A percentile compares a stretch with the other conserved stretches of the same genome.
Conservation (phyloP, 345 rosid species). For the Acer negundo region DNA sequence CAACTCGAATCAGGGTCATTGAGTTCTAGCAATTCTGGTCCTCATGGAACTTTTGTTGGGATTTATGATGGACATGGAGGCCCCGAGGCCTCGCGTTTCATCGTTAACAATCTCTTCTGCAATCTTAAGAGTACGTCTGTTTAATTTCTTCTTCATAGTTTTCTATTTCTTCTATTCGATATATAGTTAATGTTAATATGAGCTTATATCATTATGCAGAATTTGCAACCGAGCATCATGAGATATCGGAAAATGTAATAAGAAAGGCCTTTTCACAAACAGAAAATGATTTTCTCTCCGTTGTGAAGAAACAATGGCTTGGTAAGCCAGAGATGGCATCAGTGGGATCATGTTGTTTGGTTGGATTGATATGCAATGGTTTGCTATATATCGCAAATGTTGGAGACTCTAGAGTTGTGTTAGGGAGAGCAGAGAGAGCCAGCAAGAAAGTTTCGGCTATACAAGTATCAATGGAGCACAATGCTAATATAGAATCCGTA, state of each 20-base stretch:
- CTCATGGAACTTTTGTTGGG: slow-evolving; percentile 71
- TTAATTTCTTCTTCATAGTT: slow-evolving; percentile 25
- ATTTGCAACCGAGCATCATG: slow-evolving; percentile 49
- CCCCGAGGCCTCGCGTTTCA: slow-evolving; percentile 65
- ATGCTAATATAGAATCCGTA: slow-evolving; percentile 58
- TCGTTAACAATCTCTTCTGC: slow-evolving; percentile 55
- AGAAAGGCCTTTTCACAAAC: slow-evolving; percentile 61
- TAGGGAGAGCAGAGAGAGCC: slow-evolving; percentile 58
- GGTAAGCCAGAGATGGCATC: slow-evolving; percentile 69
- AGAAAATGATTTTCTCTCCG: slow-evolving; percentile 58
- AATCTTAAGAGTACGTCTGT: slow-evolving; percentile 60
- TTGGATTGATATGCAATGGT: slow-evolving; percentile 69
- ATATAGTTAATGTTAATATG: no score
- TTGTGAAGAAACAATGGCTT: slow-evolving; percentile 68
- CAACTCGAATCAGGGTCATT: slow-evolving; percentile 87
- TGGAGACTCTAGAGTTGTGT: slow-evolving; percentile 75
- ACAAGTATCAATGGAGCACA: slow-evolving; percentile 77
- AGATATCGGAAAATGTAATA: slow-evolving; percentile 48
- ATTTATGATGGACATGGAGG: slow-evolving; percentile 94
- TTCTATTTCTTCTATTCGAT: not conserved
- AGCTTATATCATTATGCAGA: slow-evolving; percentile 30
- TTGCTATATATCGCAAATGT: slow-evolving; percentile 63
- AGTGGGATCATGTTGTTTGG: slow-evolving; percentile 80
- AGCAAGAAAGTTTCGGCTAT: slow-evolving; percentile 44
- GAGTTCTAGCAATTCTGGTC: slow-evolving; percentile 38